A percentile compares a stretch with the other conserved stretches of the same genome.
Conservation (phyloP, 176 grass and related monocot genomes). For the Alopecurus myosuroides region DNA sequence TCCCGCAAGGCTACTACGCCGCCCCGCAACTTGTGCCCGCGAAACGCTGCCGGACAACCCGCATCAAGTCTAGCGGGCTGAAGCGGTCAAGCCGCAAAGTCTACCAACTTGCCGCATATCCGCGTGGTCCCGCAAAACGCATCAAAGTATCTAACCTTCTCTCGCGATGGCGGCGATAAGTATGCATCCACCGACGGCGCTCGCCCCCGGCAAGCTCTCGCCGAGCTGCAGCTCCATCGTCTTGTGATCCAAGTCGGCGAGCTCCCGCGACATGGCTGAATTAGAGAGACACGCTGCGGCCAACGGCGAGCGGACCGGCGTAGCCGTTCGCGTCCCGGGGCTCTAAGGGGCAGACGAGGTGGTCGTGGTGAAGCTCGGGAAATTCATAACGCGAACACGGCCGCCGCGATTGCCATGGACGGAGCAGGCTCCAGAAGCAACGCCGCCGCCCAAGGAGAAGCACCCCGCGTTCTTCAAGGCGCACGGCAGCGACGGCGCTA, state of each 20-base stretch:
- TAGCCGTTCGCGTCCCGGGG: not conserved
- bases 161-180: too few relatives aligned
- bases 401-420: not conserved
- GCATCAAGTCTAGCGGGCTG: too few relatives aligned
- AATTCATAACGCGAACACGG: constrained; percentile 36
- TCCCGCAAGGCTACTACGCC: too few relatives aligned
- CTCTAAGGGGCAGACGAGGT: constrained; percentile 33
- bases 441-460: constrained; percentile 63
- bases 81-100: too few relatives aligned
- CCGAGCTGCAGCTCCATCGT: constrained; percentile 52
- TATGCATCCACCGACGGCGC: too few relatives aligned
- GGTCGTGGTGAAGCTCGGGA: constrained; percentile 74
- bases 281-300: not conserved
- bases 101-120: too few relatives aligned
- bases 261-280: constrained; percentile 25
- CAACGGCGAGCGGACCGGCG: not conserved
- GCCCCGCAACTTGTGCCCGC: too few relatives aligned
- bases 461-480: constrained; percentile 29
- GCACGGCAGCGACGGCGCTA: constrained; percentile 38
- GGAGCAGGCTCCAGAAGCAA: constrained; percentile 39
- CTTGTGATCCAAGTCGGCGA: constrained; percentile 61
- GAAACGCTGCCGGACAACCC: too few relatives aligned
- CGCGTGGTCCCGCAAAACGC: too few relatives aligned
- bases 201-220: constrained; percentile 39
- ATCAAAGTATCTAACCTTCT: too few relatives aligned